Percentiles rank a stretch among this genome's conserved stretches.
Evolutionary conservation across 2,329 filamentous ascomycete species (phyloP).

Genomic region (Boeremia exigua): DNA sequence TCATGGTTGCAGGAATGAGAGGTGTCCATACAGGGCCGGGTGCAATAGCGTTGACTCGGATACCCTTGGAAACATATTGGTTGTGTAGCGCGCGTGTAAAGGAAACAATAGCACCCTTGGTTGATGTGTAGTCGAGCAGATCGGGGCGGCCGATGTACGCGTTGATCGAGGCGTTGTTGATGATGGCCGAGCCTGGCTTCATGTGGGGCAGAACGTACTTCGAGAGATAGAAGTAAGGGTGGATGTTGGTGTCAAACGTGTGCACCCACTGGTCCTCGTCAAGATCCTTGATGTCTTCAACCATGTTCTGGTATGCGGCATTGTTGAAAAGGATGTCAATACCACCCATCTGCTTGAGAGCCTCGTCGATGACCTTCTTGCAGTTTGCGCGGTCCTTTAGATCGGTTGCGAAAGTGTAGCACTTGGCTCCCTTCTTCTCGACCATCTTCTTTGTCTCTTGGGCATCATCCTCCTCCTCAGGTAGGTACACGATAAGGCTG

Average conservation of each 20-base stretch:
- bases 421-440: slow-evolving; percentile 69
- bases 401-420: slow-evolving; percentile 69
- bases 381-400: slow-evolving; percentile 71
- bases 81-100: slow-evolving; percentile 81
- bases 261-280: slow-evolving; percentile 79
- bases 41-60: slow-evolving; percentile 77
- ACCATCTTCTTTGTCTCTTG: slow-evolving; percentile 75
- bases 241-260: slow-evolving; percentile 84
- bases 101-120: slow-evolving; percentile 77
- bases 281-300: slow-evolving; percentile 72
- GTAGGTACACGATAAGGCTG: slow-evolving; percentile 74
- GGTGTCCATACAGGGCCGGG: slow-evolving; percentile 67
- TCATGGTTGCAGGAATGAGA: slow-evolving; percentile 52
- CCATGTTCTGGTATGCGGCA: slow-evolving; percentile 75
- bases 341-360: slow-evolving; percentile 68
- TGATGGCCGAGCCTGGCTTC: slow-evolving; percentile 75
- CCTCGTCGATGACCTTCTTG: slow-evolving; percentile 70
- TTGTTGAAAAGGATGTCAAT: slow-evolving; percentile 81
- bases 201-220: slow-evolving; percentile 80
- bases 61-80: slow-evolving; percentile 73
- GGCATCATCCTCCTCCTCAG: slow-evolving; percentile 77
- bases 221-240: slow-evolving; percentile 79
- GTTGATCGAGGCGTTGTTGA: slow-evolving; percentile 87
- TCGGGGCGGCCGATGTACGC: slow-evolving; percentile 82
- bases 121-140: slow-evolving; percentile 81